These are phyloP conservation scores for Micromonas commoda DNA, from an alignment of 139 green algal species.

Conservation along the genomic window DNA sequence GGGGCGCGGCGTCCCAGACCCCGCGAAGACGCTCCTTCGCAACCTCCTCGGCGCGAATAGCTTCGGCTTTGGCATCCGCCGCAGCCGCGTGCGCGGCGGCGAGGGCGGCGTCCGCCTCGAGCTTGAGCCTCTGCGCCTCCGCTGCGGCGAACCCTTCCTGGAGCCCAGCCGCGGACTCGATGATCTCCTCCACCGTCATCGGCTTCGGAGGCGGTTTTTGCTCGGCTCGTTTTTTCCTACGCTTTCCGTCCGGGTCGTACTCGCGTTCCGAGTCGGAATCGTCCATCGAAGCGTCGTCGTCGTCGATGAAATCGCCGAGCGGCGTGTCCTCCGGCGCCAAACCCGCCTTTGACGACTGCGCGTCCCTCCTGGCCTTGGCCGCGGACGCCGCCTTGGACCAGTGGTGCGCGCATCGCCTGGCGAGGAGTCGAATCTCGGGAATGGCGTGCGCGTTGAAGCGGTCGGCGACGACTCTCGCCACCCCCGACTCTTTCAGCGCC, in stretches of 20 bases:
- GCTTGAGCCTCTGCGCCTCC: not conserved
- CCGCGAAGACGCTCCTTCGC: not conserved
- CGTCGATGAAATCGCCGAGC: no score
- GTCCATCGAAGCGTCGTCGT: no score
- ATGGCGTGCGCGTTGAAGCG: slow-evolving; percentile 1
- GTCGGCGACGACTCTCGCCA: not conserved
- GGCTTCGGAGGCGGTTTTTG: no score
- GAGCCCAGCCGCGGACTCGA: not conserved
- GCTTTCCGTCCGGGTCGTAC: no score
- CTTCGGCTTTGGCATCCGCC: not conserved
- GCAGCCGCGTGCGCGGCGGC: not conserved
- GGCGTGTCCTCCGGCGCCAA: not conserved
- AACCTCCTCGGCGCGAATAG: not conserved
- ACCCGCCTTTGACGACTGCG: not conserved
- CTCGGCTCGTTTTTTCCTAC: no score
- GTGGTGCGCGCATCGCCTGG: not conserved
- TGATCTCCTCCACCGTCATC: not conserved
- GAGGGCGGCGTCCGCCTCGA: not conserved
- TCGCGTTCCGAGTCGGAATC: no score
- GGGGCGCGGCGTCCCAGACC: not conserved
- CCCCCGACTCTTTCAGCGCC: not conserved
- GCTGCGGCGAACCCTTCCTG: not conserved
- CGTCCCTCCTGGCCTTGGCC: no score
- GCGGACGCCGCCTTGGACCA: not conserved
- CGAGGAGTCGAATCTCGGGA: not conserved